Percentiles rank a stretch among this genome's conserved stretches.
Evolutionary conservation across 1,139 yeast genomes (phyloP).

Genomic region (Suhomyces panamericanus): DNA sequence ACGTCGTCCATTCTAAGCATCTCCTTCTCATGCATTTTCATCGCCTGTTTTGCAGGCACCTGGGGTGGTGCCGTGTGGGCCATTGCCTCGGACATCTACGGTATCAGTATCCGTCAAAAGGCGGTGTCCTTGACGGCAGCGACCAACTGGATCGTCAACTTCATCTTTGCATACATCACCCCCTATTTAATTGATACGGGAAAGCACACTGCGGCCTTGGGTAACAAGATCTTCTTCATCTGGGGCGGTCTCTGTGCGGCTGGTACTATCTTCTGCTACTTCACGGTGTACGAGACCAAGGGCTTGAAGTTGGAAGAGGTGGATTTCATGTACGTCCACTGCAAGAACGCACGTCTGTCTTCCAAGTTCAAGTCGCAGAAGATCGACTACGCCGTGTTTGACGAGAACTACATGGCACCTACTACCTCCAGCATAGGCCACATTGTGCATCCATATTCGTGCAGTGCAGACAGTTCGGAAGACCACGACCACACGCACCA

Average conservation of each 20-base stretch:
- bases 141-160: conserved; percentile 77
- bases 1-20: conserved; percentile 34
- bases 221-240: conserved; percentile 68
- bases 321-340: conserved; percentile 41
- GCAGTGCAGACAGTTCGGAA: conserved; percentile 15
- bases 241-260: conserved; percentile 68
- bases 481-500: conserved; percentile 10
- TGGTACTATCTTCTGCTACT: conserved; percentile 44
- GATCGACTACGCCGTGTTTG: conserved; percentile 28
- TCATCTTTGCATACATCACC: conserved; percentile 67
- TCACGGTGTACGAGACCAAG: conserved; percentile 47
- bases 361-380: conserved; percentile 40
- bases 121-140: conserved; percentile 74
- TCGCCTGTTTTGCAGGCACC: conserved; percentile 71
- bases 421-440: conserved; percentile 3
- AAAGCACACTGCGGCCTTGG: conserved; percentile 60
- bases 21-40: conserved; percentile 68
- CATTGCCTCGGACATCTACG: conserved; percentile 69
- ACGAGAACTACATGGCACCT: conserved; percentile 13
- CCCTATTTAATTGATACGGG: conserved; percentile 70
- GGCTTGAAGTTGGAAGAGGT: conserved; percentile 49
- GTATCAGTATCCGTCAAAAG: conserved; percentile 71
- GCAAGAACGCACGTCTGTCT: conserved; percentile 47
- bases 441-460: conserved; percentile 4
- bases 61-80: conserved; percentile 89